Evolutionary conservation across 2,329 filamentous ascomycete genomes (phyloP), one percentile per base, ranked within the genome.

Genomic region (Beauveria bassiana): DNA sequence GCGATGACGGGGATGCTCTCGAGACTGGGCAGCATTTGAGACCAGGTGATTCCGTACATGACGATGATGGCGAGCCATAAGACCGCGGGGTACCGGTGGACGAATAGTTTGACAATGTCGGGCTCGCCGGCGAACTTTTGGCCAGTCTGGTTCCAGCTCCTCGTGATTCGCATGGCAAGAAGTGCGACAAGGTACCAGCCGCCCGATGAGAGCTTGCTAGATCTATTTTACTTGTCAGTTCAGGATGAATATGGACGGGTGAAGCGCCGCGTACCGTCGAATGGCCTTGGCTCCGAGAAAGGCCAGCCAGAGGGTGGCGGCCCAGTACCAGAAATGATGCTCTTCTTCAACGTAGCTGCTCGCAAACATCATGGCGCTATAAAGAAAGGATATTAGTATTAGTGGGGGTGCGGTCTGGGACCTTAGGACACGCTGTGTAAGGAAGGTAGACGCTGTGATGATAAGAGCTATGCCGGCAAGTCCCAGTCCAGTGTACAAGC

Each of bases 261-360:
- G 46, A 22, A 50, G 40, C n/a, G 18, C 18, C 26, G 50, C 69
- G 50, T 65, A 78, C 78, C 74, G 74, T 61, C 70, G 71, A 50
- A 78, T 75, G 69, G 76, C 74, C 66, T 78, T 80, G 47, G 82
- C 65, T 38, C 78, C 79, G 14, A 88, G 74, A 34, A 80, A 77
- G 1, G 78, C 74, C 38, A 89, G 70, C 90, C 90, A 96, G 7
- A 85, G 82, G 0, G 88, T 86, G 0, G 88, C 83, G 1, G 85
- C 76, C 92, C 93, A 98, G 75, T 99, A 98, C 95, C 95, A 99
- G 72, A 96, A 97, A 67, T 98, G 91, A 55, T 99, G 95, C 73
- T 99, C 95, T 75, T 99, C 95, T 74, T 99, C 95, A 2, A 99
- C 91, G 72, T 95, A 99, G 70, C 93, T 98, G 71, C 91, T 96